Base-by-base conservation (phyloP, 768 basidiomycete species). In the Trametes cinnabarina region DNA sequence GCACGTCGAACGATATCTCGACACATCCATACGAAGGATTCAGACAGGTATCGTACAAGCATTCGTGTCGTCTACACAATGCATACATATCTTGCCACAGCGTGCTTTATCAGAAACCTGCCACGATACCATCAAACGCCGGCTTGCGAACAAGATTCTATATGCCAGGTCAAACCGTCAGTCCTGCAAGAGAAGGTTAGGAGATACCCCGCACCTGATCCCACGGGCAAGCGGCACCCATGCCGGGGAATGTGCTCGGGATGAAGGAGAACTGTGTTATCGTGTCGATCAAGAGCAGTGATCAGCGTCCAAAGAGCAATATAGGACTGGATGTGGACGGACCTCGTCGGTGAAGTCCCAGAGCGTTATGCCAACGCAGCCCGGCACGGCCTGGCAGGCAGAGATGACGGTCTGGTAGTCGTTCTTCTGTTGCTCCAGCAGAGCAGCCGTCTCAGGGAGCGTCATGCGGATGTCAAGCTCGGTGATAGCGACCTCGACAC, bases 401-500 rank as follows among this genome's bases (percentile, higher is more conserved):
- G 68, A 56, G 60, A 86, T 74, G 42, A 85, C 78, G 15, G 74
- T 77, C 65, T 77, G 69, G 60, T 84, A 87, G 65, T 87, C 85
- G 42, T 68, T 72, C 69, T 79, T 72, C 64, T 87, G 85, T 63
- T 86, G 83, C 19, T 70, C 73, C 40, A 83, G 74, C 32, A 80
- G 74, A 1, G 78, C 79, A 2, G 70, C 60, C 1, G 82, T 83
- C 15, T 74, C 77, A 17, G 84, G 85, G n/a, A 83, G 73, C 11
- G 76, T 78, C 77, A 85, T 85, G 44, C 86, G 76, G 63, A 82
- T 81, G 63, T 87, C 86, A 44, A 88, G 77, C 67, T 87, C 86
- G 3, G 86, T 88, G 62, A 87, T 80, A 17, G 85, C 85, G 30
- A 86, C 80, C 57, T 87, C 86, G 48, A 88, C 74, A 15, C 86